Base-by-base conservation (phyloP, 768 basidiomycete genomes). In the Podaxis rugospora region DNA sequence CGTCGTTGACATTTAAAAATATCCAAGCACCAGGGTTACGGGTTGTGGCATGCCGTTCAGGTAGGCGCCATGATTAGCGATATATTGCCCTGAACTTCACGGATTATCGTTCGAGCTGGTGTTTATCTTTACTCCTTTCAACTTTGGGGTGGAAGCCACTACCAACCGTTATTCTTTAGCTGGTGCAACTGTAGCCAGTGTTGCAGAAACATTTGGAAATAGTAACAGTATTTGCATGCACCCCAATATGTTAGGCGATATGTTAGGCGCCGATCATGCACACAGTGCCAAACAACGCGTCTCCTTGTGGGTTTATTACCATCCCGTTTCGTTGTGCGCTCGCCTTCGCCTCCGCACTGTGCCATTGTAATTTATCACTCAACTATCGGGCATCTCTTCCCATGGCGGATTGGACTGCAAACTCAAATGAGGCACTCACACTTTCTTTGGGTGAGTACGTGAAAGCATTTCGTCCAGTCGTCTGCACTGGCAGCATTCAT, bases 381-480 rank as follows among this genome's bases (percentile, higher is more conserved):
- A 28, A 25, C 3, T 28, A 36, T 39, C 40, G 35, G 6, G 7
- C 3, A 10, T 28, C 23, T 4, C 1, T 35, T 18, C 52, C 56
- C 16, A 83, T 82, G 82, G 65, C 80, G 27, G 84, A 86, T 67
- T 97, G 93, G 92, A 88, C 93, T 0, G 72, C 83, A 5, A 83
- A 92, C 73, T 86, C 93, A 35, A 93, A 88, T 70, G 83, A 91
- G 61, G 90, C 89, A 0, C 75, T 97, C 9, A 77, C 76, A 6
- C 78, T 97, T 36, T 89, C 88, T 55, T 75, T 96, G 32, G 88
- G 94, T 94, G 66, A 62, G 76, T 73, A 57, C 9, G 4, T n/a
- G 11, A 44, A n/a, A 16, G 42, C 18, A 5, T 44, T 6, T n/a
- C 5, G 7, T 6, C 0, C 42, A 7, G 6, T 14, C 4, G 18